These are phyloP conservation scores for Zymoseptoria tritici DNA, from an alignment of 2,329 filamentous ascomycete species.

Conservation along the genomic window DNA sequence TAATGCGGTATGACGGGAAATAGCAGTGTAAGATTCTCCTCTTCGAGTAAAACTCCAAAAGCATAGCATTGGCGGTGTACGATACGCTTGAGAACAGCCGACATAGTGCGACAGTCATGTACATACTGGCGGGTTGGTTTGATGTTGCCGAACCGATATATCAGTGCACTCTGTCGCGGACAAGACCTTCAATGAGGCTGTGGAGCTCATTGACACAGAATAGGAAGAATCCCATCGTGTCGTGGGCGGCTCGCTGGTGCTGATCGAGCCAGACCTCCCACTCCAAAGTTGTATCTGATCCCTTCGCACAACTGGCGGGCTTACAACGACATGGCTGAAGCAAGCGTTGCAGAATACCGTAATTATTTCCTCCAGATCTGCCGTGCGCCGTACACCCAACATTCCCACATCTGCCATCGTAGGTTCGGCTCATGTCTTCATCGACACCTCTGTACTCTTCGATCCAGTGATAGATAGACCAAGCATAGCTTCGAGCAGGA, in stretches of 20 bases:
- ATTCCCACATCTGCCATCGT: neutral
- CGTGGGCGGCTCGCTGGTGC: neutral
- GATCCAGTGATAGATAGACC: neutral
- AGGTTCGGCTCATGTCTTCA: neutral
- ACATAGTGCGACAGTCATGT: neutral
- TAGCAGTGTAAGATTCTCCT: conserved; percentile 8
- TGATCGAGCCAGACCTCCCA: neutral
- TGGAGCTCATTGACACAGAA: neutral
- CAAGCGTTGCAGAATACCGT: neutral
- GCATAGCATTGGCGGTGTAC: conserved; percentile 1
- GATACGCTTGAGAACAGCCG: neutral
- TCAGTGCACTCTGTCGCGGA: neutral
- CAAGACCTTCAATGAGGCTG: neutral
- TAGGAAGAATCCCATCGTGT: neutral
- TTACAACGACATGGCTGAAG: neutral
- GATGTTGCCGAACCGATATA: neutral
- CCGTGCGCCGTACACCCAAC: neutral
- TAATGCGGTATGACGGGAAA: neutral
- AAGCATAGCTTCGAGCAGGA: neutral
- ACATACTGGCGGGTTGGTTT: neutral
- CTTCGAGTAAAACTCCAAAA: conserved; percentile 1
- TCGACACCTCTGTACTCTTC: neutral
- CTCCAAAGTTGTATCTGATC: neutral
- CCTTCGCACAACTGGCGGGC: no score
- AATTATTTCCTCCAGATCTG: neutral